These are phyloP conservation scores for Sphenostylis stenocarpa DNA, from an alignment of 306 rosid genomes.

Conservation along the genomic window DNA sequence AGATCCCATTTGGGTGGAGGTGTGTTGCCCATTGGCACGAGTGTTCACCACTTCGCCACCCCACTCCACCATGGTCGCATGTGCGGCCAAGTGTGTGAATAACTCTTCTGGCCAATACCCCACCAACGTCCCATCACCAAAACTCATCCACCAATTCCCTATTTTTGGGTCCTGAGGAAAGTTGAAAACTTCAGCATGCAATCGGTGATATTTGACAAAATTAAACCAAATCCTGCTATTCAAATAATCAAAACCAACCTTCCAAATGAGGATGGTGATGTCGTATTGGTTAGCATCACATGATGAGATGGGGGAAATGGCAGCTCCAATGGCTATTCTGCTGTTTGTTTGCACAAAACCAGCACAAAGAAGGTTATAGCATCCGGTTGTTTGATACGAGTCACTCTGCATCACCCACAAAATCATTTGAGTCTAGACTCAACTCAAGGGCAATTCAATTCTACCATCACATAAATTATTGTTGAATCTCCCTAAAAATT, in stretches of 20 bases:
- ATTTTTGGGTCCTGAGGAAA: conserved; percentile 69
- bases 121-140: conserved; percentile 65
- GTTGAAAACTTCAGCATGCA: background rate
- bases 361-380: conserved; percentile 90
- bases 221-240: background rate
- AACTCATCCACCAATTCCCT: conserved; percentile 99
- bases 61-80: conserved; percentile 97
- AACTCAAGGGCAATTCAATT: background rate
- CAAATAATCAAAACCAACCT: conserved; percentile 44
- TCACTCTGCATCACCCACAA: conserved; percentile 60
- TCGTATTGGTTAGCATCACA: conserved; percentile 61
- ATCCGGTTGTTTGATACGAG: conserved; percentile 83
- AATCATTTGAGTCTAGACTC: background rate
- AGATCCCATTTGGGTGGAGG: conserved; percentile 91
- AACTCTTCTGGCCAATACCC: conserved; percentile 96
- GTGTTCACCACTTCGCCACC: conserved; percentile 95
- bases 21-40: conserved; percentile 64
- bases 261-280: conserved; percentile 86
- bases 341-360: conserved; percentile 88
- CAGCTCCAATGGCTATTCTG: conserved; percentile 89
- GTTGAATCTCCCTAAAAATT: no score
- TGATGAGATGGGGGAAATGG: conserved; percentile 89
- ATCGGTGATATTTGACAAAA: background rate
- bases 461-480: no score
- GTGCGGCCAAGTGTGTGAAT: conserved; percentile 78